Evolutionary conservation across 2,329 filamentous ascomycete species (phyloP).

Genomic region (Claviceps maximensis): DNA sequence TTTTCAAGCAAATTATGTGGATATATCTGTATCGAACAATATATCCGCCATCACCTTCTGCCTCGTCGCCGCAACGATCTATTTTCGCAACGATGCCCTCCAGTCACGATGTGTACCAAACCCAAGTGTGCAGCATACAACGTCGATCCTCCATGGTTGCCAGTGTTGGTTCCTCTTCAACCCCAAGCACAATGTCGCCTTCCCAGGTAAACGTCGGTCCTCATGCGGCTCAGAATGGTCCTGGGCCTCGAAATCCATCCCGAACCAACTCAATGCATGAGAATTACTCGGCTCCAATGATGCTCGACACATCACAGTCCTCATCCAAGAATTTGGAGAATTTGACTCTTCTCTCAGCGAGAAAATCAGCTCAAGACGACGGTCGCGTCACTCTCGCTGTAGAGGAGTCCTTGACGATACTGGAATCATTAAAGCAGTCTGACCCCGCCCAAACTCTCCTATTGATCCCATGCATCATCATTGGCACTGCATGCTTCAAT

Average conservation of each 20-base stretch:
- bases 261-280: slow-evolving; percentile 29
- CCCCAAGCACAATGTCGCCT: not conserved
- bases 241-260: slow-evolving; percentile 22
- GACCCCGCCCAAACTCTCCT: slow-evolving; percentile 48
- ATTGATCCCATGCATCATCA: slow-evolving; percentile 45
- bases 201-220: not conserved
- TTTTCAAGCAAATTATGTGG: slow-evolving; percentile 56
- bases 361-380: slow-evolving; percentile 36
- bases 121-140: slow-evolving; percentile 9
- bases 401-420: slow-evolving; percentile 40
- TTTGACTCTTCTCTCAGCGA: slow-evolving; percentile 33
- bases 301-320: slow-evolving; percentile 10
- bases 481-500: slow-evolving; percentile 47
- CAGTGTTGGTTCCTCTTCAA: slow-evolving; percentile 9
- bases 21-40: slow-evolving; percentile 50
- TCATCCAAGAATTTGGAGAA: slow-evolving; percentile 8
- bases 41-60: slow-evolving; percentile 36
- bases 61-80: slow-evolving; percentile 21
- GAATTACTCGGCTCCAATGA: slow-evolving; percentile 13
- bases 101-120: slow-evolving; percentile 8
- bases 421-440: slow-evolving; percentile 41
- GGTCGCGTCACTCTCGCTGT: slow-evolving; percentile 39
- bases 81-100: slow-evolving; percentile 17
- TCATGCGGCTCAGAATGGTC: slow-evolving; percentile 16
- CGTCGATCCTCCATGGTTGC: slow-evolving; percentile 24